Percentiles rank a stretch among this genome's conserved stretches.
Evolutionary conservation across 495 filamentous ascomycete genomes (phyloP).

Genomic region (Aspergillus heteromorphus): DNA sequence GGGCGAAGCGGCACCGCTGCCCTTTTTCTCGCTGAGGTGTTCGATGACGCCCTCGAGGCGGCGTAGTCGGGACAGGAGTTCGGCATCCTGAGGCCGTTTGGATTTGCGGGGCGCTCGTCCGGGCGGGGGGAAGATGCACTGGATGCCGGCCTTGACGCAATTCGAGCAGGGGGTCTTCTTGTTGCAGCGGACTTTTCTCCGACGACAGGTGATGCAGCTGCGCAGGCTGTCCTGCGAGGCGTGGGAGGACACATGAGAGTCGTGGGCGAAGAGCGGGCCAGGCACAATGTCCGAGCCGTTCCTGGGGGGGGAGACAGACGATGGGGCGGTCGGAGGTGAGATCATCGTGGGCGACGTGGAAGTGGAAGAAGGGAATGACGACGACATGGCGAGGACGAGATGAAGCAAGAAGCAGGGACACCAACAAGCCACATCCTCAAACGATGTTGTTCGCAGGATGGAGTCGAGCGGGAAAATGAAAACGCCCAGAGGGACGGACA

Average conservation of each 20-base stretch:
- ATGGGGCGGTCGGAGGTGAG: neutral
- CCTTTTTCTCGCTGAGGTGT: constrained; percentile 43
- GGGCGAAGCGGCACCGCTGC: neutral
- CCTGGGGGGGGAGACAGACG: neutral
- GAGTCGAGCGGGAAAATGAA: neutral
- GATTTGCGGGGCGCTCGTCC: constrained; percentile 71
- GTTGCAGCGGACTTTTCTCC: constrained; percentile 84
- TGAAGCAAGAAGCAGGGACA: neutral
- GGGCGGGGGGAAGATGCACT: constrained; percentile 80
- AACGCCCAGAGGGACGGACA: neutral
- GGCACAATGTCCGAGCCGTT: constrained; percentile 15
- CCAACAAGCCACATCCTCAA: constrained; percentile 11
- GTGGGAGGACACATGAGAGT: constrained; percentile 1
- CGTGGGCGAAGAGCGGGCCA: constrained; percentile 10
- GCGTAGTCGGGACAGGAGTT: constrained; percentile 70
- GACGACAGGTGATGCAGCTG: constrained; percentile 79
- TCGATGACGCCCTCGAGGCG: constrained; percentile 80
- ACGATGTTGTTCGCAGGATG: neutral
- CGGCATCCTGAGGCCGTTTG: constrained; percentile 63
- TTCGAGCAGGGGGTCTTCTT: constrained; percentile 80
- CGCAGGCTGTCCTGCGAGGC: constrained; percentile 50
- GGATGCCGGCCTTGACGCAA: constrained; percentile 68
- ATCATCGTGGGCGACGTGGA: constrained; percentile 4
- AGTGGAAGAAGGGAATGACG: constrained; percentile 23
- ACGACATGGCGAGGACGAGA: constrained; percentile 26